These are phyloP conservation scores for Amauroascus verrucosus DNA, from an alignment of 2,329 filamentous ascomycete species.

Conservation along the genomic window DNA sequence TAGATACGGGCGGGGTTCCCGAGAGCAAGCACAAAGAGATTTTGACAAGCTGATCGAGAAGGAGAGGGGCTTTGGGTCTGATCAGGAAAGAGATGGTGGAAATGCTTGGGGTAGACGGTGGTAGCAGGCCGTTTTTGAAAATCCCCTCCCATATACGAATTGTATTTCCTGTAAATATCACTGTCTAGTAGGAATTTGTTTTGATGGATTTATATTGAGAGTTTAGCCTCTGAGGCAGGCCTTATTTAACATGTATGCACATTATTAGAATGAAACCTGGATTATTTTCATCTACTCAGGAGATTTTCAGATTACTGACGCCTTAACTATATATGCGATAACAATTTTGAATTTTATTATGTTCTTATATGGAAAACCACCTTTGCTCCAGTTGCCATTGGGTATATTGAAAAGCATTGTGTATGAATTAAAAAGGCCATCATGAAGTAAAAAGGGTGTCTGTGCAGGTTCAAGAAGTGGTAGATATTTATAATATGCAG, in stretches of 20 bases:
- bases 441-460: background rate
- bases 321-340: too few relatives aligned
- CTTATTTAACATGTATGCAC: background rate
- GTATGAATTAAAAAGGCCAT: background rate
- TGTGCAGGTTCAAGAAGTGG: background rate
- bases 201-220: background rate
- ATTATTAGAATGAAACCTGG: background rate
- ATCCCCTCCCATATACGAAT: too few relatives aligned
- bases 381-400: background rate
- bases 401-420: too few relatives aligned
- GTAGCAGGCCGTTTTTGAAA: background rate
- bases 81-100: constrained; percentile 15
- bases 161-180: background rate
- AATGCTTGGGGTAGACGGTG: constrained; percentile 7
- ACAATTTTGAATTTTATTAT: background rate
- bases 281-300: background rate
- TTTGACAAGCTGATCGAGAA: constrained; percentile 37
- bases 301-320: too few relatives aligned
- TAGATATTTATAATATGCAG: background rate
- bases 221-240: background rate
- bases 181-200: background rate
- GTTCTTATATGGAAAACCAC: background rate
- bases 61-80: constrained; percentile 25
- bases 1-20: constrained; percentile 17
- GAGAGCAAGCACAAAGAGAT: constrained; percentile 34